These are phyloP conservation scores for Cladophialophora bantiana DNA, from an alignment of 2,329 filamentous ascomycete genomes.

Conservation along the genomic window DNA sequence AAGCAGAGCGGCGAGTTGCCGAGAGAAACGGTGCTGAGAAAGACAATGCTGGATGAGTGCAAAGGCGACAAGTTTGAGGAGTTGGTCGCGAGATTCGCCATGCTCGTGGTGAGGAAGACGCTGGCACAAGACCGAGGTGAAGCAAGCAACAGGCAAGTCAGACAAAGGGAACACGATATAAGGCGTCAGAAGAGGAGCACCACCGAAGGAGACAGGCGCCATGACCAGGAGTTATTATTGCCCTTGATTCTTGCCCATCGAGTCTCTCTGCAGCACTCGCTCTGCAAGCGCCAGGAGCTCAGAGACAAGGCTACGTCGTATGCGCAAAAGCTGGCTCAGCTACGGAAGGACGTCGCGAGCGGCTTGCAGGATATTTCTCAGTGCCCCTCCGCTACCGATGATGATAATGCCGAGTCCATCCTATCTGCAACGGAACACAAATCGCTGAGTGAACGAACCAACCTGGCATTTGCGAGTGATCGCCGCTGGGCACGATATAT, in stretches of 20 bases:
- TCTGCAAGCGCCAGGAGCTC: constrained; percentile 21
- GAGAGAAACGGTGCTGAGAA: constrained; percentile 79
- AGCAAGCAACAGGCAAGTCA: constrained; percentile 37
- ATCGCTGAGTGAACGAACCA: constrained; percentile 18
- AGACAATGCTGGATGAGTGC: constrained; percentile 97
- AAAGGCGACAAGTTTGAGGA: constrained; percentile 91
- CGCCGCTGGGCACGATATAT: constrained; percentile 28
- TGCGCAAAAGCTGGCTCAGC: not conserved
- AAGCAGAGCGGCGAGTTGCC: constrained; percentile 88
- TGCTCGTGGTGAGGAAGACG: constrained; percentile 75
- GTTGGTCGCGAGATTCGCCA: constrained; percentile 81
- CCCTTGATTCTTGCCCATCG: constrained; percentile 77
- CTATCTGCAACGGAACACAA: constrained; percentile 7
- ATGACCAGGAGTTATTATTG: constrained; percentile 56
- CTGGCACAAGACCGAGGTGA: constrained; percentile 45
- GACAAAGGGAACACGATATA: constrained; percentile 9
- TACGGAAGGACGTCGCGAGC: constrained; percentile 2
- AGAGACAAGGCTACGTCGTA: constrained; percentile 9
- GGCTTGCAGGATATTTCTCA: not conserved
- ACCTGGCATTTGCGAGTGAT: constrained; percentile 26
- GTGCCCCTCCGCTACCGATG: not conserved
- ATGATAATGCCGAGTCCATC: not conserved
- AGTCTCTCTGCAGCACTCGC: constrained; percentile 61
- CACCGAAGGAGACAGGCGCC: not conserved
- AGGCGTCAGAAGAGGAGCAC: not conserved